Percentiles rank a stretch among this genome's conserved stretches.
These are phyloP conservation scores for Penicillium sp. DNA, from an alignment of 2,329 filamentous ascomycete species.

Conservation along the genomic window DNA sequence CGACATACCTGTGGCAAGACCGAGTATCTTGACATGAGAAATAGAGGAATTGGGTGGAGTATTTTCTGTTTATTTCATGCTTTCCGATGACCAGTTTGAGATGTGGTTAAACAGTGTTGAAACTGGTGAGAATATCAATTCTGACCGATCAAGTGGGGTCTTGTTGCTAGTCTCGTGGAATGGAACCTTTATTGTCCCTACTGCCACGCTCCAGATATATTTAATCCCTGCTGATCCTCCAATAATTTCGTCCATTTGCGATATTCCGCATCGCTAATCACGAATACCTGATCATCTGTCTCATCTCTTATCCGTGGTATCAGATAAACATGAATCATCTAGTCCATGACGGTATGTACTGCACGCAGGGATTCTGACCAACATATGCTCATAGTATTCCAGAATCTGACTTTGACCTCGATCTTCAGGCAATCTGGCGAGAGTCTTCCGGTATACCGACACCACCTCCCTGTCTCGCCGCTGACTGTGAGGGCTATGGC, in stretches of 20 bases:
- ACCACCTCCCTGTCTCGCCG: conserved; percentile 5
- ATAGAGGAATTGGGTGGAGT: neutral
- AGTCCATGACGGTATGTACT: neutral
- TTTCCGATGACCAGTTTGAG: neutral
- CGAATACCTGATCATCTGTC: no score
- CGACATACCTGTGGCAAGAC: neutral
- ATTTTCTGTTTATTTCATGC: neutral
- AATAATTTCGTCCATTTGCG: no score
- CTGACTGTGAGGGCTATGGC: neutral
- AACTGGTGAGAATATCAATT: no score
- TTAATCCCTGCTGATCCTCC: no score
- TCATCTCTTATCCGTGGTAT: no score
- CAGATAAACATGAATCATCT: neutral
- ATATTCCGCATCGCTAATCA: no score
- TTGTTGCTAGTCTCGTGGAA: no score
- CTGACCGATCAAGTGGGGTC: no score
- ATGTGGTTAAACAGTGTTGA: neutral
- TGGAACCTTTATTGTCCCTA: no score
- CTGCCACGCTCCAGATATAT: no score
- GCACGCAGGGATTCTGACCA: no score
- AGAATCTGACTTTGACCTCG: conserved; percentile 3
- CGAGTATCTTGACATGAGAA: neutral
- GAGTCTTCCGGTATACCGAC: conserved; percentile 2
- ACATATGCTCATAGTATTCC: neutral
- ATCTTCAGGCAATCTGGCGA: conserved; percentile 2